Evolutionary conservation across 768 basidiomycete species (phyloP), one percentile per base, ranked within the genome.

Genomic region (Rhodocollybia butyracea): DNA sequence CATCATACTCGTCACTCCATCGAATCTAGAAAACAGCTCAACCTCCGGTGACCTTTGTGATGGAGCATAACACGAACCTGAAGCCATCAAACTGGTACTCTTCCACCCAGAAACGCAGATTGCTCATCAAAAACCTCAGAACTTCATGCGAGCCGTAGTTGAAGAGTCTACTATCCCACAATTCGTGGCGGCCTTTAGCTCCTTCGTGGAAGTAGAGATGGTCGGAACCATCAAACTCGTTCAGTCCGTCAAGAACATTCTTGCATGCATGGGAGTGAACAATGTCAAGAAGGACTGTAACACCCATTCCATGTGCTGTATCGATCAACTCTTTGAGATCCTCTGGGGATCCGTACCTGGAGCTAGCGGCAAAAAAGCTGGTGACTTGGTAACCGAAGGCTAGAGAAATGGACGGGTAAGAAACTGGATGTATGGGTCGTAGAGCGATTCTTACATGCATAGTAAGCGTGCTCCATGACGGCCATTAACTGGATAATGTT

Each of bases 1-100:
- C 93, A 99, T 95, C 96, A 98, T 98, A 66, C 93, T 95, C 3
- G 97, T 99, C 46, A 99, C 97, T 26, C 97, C 97, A 61, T 99
- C 97, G 67, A 99, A 99, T n/a, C n/a, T n/a, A n/a, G n/a, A n/a
- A n/a, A n/a, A n/a, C n/a, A n/a, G n/a, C n/a, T n/a, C n/a, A n/a
- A n/a, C n/a, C n/a, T n/a, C n/a, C n/a, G n/a, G n/a, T n/a, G n/a
- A n/a, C n/a, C n/a, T n/a, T n/a, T n/a, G n/a, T n/a, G n/a, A n/a
- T n/a, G n/a, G n/a, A n/a, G n/a, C n/a, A n/a, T n/a, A n/a, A n/a
- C n/a, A n/a, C n/a, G n/a, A n/a, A n/a, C 40, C 97, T 78, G 83
- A 98, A 99, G 11, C 97, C 97, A 64, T 98, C 97, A 68, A 99
- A 98, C 62, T 82, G 82, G 72, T 90, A 99, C 66, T 92, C 90